These are phyloP conservation scores for Ostreobium quekettii DNA, from an alignment of 139 green algal species.

Conservation along the genomic window DNA sequence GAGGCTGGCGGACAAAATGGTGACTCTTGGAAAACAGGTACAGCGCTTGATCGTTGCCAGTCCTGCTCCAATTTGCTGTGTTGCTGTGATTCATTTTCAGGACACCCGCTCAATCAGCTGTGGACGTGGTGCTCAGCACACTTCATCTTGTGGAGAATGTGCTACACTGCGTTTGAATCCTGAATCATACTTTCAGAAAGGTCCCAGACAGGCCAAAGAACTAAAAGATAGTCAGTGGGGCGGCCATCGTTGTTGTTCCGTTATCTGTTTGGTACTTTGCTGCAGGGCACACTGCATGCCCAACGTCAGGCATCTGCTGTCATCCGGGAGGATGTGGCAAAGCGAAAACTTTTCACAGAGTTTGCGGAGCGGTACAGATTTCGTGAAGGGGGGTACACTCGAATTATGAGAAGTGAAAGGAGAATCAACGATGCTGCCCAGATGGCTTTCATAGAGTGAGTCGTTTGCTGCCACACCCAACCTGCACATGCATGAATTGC, in stretches of 20 bases:
- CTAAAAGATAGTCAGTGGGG: too few species aligned
- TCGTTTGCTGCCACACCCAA: not conserved
- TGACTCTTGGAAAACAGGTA: constrained; percentile 79
- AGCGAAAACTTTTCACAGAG: constrained; percentile 81
- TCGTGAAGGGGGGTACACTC: constrained; percentile 80
- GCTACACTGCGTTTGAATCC: too few species aligned
- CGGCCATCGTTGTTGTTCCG: too few species aligned
- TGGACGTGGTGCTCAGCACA: too few species aligned
- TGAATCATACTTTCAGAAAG: too few species aligned
- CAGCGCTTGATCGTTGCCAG: too few species aligned
- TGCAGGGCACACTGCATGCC: constrained; percentile 53
- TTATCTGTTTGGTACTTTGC: too few species aligned
- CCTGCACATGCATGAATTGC: not conserved
- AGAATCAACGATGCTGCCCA: constrained; percentile 63
- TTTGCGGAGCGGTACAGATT: constrained; percentile 78
- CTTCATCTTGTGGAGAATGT: too few species aligned
- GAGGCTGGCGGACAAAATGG: constrained; percentile 64
- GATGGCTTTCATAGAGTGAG: constrained; percentile 88
- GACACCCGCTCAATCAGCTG: too few species aligned
- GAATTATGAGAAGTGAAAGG: constrained; percentile 59
- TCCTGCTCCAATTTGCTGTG: too few species aligned
- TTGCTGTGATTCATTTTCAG: too few species aligned
- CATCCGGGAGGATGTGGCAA: constrained; percentile 57
- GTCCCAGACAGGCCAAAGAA: too few species aligned
- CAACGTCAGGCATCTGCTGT: constrained; percentile 46